Percentiles rank a stretch among this genome's conserved stretches.
phyloP scores from a whole-genome alignment of 1,139 yeast species.

The Tardiomyces blankii region DNA sequence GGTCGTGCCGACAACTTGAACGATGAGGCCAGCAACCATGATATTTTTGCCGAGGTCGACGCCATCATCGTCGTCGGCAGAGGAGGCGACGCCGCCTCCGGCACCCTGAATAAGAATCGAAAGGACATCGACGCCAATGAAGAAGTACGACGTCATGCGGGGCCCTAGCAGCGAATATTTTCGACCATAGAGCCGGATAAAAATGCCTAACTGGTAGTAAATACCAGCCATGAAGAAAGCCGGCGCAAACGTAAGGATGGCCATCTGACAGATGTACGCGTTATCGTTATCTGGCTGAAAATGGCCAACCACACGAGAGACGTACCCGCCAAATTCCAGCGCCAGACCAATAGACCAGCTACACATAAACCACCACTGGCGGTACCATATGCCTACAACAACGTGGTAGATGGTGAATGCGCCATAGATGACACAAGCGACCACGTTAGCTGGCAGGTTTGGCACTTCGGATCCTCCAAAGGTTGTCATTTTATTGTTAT shows the following conservation, averaged over 20 bases:
- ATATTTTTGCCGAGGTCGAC: slow-evolving; percentile 52
- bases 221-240: slow-evolving; percentile 86
- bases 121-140: slow-evolving; percentile 54
- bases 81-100: slow-evolving; percentile 73
- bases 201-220: slow-evolving; percentile 64
- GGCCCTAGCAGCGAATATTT: slow-evolving; percentile 55
- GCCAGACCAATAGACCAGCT: slow-evolving; percentile 51
- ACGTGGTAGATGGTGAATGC: slow-evolving; percentile 32
- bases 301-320: slow-evolving; percentile 45
- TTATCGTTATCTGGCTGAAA: slow-evolving; percentile 29
- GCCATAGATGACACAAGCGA: slow-evolving; percentile 39
- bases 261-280: slow-evolving; percentile 53
- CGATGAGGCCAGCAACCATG: slow-evolving; percentile 73
- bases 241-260: slow-evolving; percentile 70
- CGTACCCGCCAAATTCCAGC: slow-evolving; percentile 61
- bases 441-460: slow-evolving; percentile 35
- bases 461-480: slow-evolving; percentile 6
- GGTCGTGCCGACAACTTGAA: slow-evolving; percentile 69
- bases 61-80: slow-evolving; percentile 30
- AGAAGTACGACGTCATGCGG: slow-evolving; percentile 61
- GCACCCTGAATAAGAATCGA: slow-evolving; percentile 68
- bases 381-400: slow-evolving; percentile 32
- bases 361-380: slow-evolving; percentile 66
- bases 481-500: too few species aligned
- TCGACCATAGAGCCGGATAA: slow-evolving; percentile 60